These are phyloP conservation scores for Rhizopogon salebrosus DNA, from an alignment of 768 basidiomycete species.

Conservation along the genomic window DNA sequence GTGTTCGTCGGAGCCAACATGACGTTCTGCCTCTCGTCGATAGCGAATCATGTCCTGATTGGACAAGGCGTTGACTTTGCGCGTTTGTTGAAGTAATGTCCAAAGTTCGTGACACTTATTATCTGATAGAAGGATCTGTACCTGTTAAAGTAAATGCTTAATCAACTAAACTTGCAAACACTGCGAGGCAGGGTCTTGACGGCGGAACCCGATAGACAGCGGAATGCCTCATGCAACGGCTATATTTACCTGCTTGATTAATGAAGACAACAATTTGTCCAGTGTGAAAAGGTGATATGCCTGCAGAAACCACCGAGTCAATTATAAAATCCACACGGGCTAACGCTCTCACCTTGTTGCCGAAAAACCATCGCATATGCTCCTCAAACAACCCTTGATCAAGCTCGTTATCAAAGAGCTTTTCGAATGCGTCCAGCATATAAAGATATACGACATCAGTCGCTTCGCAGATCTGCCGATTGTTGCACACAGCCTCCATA, in stretches of 20 bases:
- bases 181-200: background rate
- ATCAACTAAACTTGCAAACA: slow-evolving; percentile 1
- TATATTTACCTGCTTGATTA: slow-evolving; percentile 82
- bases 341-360: slow-evolving; percentile 59
- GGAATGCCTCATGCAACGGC: no score
- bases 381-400: slow-evolving; percentile 94
- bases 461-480: slow-evolving; percentile 38
- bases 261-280: slow-evolving; percentile 84
- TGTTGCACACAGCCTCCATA: slow-evolving; percentile 49
- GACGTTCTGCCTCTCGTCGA: slow-evolving; percentile 73
- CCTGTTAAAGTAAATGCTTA: slow-evolving; percentile 39
- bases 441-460: slow-evolving; percentile 81
- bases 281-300: slow-evolving; percentile 91
- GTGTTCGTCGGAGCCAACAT: slow-evolving; percentile 71
- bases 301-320: slow-evolving; percentile 39
- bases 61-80: slow-evolving; percentile 45
- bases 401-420: slow-evolving; percentile 88
- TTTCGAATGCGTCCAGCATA: slow-evolving; percentile 85
- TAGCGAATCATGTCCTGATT: slow-evolving; percentile 71
- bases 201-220: background rate
- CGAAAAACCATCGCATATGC: slow-evolving; percentile 92
- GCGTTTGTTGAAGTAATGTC: slow-evolving; percentile 64
- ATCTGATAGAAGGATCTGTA: slow-evolving; percentile 82
- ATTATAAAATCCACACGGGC: background rate
- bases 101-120: slow-evolving; percentile 84